Conservation (phyloP, 371 early-diverging fungal genomes). For the Encephalitozoon romaleae region DNA sequence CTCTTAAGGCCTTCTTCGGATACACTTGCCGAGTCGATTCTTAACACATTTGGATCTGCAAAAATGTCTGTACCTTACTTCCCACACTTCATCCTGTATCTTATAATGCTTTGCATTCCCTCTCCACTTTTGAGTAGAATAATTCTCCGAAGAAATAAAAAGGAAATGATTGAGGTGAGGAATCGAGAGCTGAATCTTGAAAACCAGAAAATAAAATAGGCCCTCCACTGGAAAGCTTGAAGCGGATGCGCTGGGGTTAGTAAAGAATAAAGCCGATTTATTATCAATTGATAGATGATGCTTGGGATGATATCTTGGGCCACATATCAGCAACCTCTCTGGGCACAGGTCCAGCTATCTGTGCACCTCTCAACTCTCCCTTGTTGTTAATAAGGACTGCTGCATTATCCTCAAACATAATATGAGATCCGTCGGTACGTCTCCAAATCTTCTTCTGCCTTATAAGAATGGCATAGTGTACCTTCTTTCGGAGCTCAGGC, state of each 20-base stretch:
- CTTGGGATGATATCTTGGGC: slow-evolving; percentile 97
- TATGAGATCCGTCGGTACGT: slow-evolving; percentile 93
- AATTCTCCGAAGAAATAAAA: neutral
- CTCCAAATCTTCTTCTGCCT: slow-evolving; percentile 99
- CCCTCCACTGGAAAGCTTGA: neutral
- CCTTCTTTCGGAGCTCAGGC: slow-evolving; percentile 99
- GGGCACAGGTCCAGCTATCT: slow-evolving; percentile 97
- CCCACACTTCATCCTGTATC: slow-evolving; percentile 66
- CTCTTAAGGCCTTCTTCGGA: neutral
- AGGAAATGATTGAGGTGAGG: neutral
- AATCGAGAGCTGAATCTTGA: neutral
- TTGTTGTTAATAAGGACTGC: slow-evolving; percentile 93
- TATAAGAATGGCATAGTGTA: slow-evolving; percentile 94
- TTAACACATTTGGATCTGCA: slow-evolving; percentile 68
- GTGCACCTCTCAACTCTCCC: slow-evolving; percentile 99
- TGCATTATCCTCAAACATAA: slow-evolving; percentile 93
- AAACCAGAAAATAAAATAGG: neutral
- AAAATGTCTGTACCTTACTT: slow-evolving; percentile 70
- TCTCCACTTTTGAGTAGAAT: slow-evolving; percentile 5
- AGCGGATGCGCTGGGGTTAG: too few species aligned
- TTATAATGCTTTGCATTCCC: neutral
- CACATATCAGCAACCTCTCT: slow-evolving; percentile 99
- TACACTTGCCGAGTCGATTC: slow-evolving; percentile 65
- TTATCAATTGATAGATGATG: slow-evolving; percentile 43
- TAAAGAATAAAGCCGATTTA: neutral